Conservation (phyloP, 352 stramenopile species). For the Peronospora belbahrii region DNA sequence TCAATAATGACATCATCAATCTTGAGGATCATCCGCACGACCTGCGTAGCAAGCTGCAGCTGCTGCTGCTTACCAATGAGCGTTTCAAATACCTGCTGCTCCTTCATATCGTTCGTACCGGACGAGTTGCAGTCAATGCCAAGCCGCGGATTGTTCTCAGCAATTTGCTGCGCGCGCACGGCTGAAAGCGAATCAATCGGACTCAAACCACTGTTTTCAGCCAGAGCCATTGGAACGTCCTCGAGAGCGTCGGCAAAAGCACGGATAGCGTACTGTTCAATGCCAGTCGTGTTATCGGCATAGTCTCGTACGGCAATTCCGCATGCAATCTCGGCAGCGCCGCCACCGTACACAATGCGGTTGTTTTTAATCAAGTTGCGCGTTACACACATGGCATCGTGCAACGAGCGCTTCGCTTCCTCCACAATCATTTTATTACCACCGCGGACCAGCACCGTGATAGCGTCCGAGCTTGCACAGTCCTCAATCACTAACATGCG, state of each 20-base stretch:
- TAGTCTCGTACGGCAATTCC: conserved; percentile 90
- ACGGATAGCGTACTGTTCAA: conserved; percentile 96
- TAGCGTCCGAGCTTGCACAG: conserved; percentile 95
- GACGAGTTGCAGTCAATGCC: conserved; percentile 95
- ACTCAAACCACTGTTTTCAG: conserved; percentile 97
- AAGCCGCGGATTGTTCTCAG: conserved; percentile 92
- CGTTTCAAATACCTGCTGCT: conserved; percentile 98
- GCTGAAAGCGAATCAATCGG: conserved; percentile 97
- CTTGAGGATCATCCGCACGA: conserved; percentile 99
- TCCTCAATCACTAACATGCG: conserved; percentile 99
- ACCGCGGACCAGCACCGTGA: conserved; percentile 97
- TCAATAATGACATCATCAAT: conserved; percentile 99
- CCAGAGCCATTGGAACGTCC: conserved; percentile 98
- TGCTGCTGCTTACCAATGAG: conserved; percentile 99
- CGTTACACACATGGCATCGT: conserved; percentile 99
- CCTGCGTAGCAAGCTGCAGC: conserved; percentile 97
- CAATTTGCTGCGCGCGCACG: conserved; percentile 92
- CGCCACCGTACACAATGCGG: conserved; percentile 98
- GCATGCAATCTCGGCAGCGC: conserved; percentile 95
- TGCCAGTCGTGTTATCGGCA: conserved; percentile 76
- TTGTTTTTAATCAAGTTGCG: conserved; percentile 99
- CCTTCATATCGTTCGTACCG: conserved; percentile 95
- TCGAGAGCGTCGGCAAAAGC: conserved; percentile 98
- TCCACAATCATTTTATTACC: conserved; percentile 99
- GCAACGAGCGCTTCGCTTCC: conserved; percentile 97